These are phyloP conservation scores for Mycena chlorophos DNA, from an alignment of 768 basidiomycete species.

Conservation along the genomic window DNA sequence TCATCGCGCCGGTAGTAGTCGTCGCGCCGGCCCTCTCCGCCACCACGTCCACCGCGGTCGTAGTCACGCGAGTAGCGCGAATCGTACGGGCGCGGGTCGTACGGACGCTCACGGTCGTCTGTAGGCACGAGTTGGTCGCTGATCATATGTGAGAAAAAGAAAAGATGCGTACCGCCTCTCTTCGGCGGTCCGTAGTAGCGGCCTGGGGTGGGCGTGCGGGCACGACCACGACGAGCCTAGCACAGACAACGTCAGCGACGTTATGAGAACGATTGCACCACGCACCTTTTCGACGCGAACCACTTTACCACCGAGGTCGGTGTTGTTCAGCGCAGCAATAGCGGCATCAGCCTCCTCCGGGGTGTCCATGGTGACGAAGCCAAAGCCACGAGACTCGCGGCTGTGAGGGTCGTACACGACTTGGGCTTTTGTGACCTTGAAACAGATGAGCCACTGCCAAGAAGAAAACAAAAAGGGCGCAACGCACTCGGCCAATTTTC, in stretches of 20 bases:
- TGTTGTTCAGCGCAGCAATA: conserved; percentile 78
- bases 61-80: conserved; percentile 5
- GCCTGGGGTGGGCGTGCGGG: conserved; percentile 91
- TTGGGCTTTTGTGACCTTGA: conserved; percentile 71
- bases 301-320: conserved; percentile 84
- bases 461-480: neutral
- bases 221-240: conserved; percentile 86
- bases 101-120: neutral
- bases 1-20: neutral
- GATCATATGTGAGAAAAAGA: conserved; percentile 7
- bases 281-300: conserved; percentile 86
- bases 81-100: conserved; percentile 8
- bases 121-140: neutral
- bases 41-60: neutral
- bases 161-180: conserved; percentile 45
- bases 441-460: neutral
- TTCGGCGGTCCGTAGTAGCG: conserved; percentile 94
- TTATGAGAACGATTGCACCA: neutral
- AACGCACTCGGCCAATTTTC: conserved; percentile 80
- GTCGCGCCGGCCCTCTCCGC: neutral
- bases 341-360: conserved; percentile 90
- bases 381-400: conserved; percentile 67
- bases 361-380: conserved; percentile 76
- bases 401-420: conserved; percentile 75
- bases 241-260: neutral